Percentiles rank a stretch among this genome's conserved stretches.
Evolutionary conservation across 805 yeast genomes (phyloP).

Genomic region (Candida pini): DNA sequence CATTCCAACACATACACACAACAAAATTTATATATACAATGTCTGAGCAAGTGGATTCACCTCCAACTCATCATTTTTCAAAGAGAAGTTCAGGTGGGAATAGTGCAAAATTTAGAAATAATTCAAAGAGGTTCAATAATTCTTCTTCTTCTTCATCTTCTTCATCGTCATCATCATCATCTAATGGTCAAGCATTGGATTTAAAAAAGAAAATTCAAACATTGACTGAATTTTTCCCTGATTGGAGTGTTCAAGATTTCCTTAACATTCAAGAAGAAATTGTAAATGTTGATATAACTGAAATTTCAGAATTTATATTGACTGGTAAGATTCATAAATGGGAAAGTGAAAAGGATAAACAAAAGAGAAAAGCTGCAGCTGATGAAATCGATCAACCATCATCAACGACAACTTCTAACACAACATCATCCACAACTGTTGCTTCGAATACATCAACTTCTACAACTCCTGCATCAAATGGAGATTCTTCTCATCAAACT

Average conservation of each 20-base stretch:
- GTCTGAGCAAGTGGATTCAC: slow-evolving; percentile 27
- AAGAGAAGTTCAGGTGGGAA: slow-evolving; percentile 18
- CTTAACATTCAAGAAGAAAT: slow-evolving; percentile 69
- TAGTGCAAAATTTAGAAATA: slow-evolving; percentile 35
- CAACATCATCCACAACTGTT: slow-evolving; percentile 8
- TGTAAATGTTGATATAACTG: slow-evolving; percentile 58
- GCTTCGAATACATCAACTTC: slow-evolving; percentile 13
- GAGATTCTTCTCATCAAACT: background rate
- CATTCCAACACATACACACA: slow-evolving; percentile 7
- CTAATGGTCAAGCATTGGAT: slow-evolving; percentile 14
- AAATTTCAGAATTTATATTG: slow-evolving; percentile 80
- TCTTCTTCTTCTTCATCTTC: slow-evolving; percentile 1
- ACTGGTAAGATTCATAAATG: slow-evolving; percentile 87
- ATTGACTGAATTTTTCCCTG: slow-evolving; percentile 84
- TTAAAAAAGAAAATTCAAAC: slow-evolving; percentile 41
- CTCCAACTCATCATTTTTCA: slow-evolving; percentile 12
- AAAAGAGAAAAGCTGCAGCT: slow-evolving; percentile 35
- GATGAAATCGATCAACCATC: too few relatives aligned
- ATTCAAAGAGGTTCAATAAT: slow-evolving; percentile 38
- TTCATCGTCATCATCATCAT: slow-evolving; percentile 18
- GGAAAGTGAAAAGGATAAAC: slow-evolving; percentile 78
- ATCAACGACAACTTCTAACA: slow-evolving; percentile 3
- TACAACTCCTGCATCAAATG: slow-evolving; percentile 1
- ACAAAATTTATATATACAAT: slow-evolving; percentile 18
- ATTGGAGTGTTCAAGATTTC: slow-evolving; percentile 87